Conservation (phyloP, 352 stramenopile genomes). For the Pseudoperonospora humuli region DNA sequence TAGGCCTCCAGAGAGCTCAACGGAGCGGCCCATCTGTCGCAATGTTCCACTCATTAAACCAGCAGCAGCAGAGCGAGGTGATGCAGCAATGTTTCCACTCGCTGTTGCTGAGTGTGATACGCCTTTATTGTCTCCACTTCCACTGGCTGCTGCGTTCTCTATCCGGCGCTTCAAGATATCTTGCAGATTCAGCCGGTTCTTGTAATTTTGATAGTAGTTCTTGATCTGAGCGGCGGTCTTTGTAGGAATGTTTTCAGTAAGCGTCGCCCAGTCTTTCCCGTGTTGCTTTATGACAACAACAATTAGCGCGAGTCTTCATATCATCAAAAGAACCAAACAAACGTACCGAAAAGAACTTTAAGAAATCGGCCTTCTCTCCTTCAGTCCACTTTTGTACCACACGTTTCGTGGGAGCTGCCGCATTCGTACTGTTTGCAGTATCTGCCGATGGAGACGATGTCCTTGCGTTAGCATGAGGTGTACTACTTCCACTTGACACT, state of each 20-base stretch:
- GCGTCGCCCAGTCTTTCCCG: slow-evolving; percentile 83
- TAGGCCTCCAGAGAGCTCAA: slow-evolving; percentile 10
- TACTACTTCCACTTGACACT: slow-evolving; percentile 3
- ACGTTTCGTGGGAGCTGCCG: slow-evolving; percentile 43
- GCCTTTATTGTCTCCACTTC: slow-evolving; percentile 8
- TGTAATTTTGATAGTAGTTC: slow-evolving; percentile 93
- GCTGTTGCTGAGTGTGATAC: slow-evolving; percentile 2
- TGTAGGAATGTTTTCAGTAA: slow-evolving; percentile 82
- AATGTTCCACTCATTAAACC: slow-evolving; percentile 27
- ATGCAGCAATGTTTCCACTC: slow-evolving; percentile 15
- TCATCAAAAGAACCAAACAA: background rate
- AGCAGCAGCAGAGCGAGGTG: slow-evolving; percentile 28
- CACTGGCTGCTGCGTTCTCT: slow-evolving; percentile 34
- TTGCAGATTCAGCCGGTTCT: slow-evolving; percentile 84
- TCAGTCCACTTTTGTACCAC: slow-evolving; percentile 89
- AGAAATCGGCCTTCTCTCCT: slow-evolving; percentile 79
- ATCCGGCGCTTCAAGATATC: slow-evolving; percentile 81
- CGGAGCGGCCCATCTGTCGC: slow-evolving; percentile 14
- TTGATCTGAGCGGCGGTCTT: slow-evolving; percentile 89
- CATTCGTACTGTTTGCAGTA: slow-evolving; percentile 8
- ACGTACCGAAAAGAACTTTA: slow-evolving; percentile 83
- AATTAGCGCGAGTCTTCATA: slow-evolving; percentile 1
- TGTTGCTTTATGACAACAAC: slow-evolving; percentile 42
- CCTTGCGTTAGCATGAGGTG: slow-evolving; percentile 9
- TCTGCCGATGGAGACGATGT: slow-evolving; percentile 18